Conservation (phyloP, 1,284 basidiomycete species). For the Tylopilus orsonianus region DNA sequence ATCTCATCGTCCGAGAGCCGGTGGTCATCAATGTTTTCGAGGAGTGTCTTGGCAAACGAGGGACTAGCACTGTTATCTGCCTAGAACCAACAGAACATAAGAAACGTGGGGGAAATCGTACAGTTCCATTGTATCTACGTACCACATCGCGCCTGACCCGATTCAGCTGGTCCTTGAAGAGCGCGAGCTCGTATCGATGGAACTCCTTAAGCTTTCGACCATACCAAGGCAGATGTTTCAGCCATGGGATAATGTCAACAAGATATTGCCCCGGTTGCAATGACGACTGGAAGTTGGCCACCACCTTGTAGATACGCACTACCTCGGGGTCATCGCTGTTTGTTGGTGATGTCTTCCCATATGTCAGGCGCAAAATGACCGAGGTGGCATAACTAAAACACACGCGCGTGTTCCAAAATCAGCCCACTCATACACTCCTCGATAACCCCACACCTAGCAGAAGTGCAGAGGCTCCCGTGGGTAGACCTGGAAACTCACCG, state of each 20-base stretch:
- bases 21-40: constrained; percentile 49
- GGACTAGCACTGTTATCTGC: constrained; percentile 36
- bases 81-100: constrained; percentile 5
- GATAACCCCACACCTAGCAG: too few relatives aligned
- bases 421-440: too few relatives aligned
- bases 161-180: constrained; percentile 52
- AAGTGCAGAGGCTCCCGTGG: too few relatives aligned
- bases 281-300: constrained; percentile 47
- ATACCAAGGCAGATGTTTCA: constrained; percentile 40
- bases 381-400: constrained; percentile 45
- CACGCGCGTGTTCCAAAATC: too few relatives aligned
- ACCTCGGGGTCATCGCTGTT: constrained; percentile 59
- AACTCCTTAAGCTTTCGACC: constrained; percentile 34
- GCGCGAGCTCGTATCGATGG: constrained; percentile 51
- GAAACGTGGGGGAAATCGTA: too few relatives aligned
- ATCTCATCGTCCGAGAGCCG: constrained; percentile 52
- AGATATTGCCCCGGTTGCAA: constrained; percentile 57
- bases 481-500: constrained; percentile 21
- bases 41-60: constrained; percentile 56
- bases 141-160: too few relatives aligned
- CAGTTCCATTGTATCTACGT: too few relatives aligned
- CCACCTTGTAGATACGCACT: constrained; percentile 46
- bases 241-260: constrained; percentile 58
- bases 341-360: constrained; percentile 54
- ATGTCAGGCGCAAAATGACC: constrained; percentile 63